Conservation (phyloP, 2,329 filamentous ascomycete genomes). For the Falciphora oryzae region DNA sequence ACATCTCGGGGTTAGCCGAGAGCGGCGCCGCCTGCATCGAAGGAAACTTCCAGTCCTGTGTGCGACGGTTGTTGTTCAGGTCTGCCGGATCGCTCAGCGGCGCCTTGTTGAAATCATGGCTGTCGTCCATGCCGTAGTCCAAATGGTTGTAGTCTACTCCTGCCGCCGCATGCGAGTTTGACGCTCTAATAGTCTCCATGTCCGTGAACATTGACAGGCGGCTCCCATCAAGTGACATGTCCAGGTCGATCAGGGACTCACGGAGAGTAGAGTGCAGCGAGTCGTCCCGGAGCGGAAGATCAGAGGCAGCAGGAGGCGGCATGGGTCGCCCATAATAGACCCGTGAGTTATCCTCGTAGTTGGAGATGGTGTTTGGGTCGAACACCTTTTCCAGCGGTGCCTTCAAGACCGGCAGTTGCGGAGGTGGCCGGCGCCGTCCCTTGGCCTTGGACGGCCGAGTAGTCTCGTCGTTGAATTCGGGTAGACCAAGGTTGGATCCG, state of each 20-base stretch:
- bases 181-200: slow-evolving; percentile 54
- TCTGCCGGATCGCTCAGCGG: slow-evolving; percentile 55
- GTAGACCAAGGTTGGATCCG: slow-evolving; percentile 51
- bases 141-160: slow-evolving; percentile 18
- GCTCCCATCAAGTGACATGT: slow-evolving; percentile 50
- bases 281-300: slow-evolving; percentile 55
- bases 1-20: slow-evolving; percentile 42
- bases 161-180: slow-evolving; percentile 43
- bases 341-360: slow-evolving; percentile 58
- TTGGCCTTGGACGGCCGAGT: slow-evolving; percentile 48
- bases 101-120: slow-evolving; percentile 39
- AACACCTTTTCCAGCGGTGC: slow-evolving; percentile 60
- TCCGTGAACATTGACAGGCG: slow-evolving; percentile 54
- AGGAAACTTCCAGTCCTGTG: slow-evolving; percentile 49
- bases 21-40: slow-evolving; percentile 40
- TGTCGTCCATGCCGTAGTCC: slow-evolving; percentile 43
- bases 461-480: slow-evolving; percentile 37
- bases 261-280: slow-evolving; percentile 46
- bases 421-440: slow-evolving; percentile 48
- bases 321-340: slow-evolving; percentile 50
- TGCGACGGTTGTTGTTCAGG: slow-evolving; percentile 34
- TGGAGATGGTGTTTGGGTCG: slow-evolving; percentile 59
- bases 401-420: slow-evolving; percentile 51
- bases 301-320: slow-evolving; percentile 38
- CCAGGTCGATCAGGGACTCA: slow-evolving; percentile 60